Conservation (phyloP, 345 rosid genomes). For the Eutrema heterophyllum region DNA sequence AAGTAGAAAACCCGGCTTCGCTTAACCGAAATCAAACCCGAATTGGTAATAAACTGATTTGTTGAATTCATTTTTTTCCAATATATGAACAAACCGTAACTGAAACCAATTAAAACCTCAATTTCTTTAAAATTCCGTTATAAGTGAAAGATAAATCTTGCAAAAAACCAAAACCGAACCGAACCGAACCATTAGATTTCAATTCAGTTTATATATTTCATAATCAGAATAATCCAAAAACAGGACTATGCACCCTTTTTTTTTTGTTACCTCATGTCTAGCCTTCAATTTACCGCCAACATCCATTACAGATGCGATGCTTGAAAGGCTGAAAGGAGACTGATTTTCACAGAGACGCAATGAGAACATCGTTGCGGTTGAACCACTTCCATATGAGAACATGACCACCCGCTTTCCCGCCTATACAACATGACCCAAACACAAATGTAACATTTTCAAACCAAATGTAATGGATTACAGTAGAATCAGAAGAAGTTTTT, state of each 20-base stretch:
- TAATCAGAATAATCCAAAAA: no score
- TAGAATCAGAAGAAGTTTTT: background rate
- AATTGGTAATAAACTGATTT: no score
- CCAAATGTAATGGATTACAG: background rate
- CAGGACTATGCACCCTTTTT: background rate
- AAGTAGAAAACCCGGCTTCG: background rate
- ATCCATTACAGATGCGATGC: conserved; percentile 69
- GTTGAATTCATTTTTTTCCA: no score
- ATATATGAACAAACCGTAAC: no score
- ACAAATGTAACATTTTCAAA: background rate
- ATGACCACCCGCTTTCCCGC: conserved; percentile 69
- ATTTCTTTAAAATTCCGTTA: no score
- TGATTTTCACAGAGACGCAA: conserved; percentile 56
- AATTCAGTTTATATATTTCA: no score
- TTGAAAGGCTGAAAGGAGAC: conserved; percentile 74
- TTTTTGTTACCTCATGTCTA: conserved; percentile 73
- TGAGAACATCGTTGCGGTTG: conserved; percentile 91
- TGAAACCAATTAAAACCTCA: no score
- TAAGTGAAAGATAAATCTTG: no score
- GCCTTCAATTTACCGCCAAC: conserved; percentile 68
- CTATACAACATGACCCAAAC: conserved; percentile 36
- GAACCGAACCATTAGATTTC: no score
- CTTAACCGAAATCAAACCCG: background rate
- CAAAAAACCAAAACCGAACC: no score
- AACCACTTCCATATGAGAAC: conserved; percentile 98